These are phyloP conservation scores for Xylariales sp. DNA, from an alignment of 2,329 filamentous ascomycete species.

Conservation along the genomic window DNA sequence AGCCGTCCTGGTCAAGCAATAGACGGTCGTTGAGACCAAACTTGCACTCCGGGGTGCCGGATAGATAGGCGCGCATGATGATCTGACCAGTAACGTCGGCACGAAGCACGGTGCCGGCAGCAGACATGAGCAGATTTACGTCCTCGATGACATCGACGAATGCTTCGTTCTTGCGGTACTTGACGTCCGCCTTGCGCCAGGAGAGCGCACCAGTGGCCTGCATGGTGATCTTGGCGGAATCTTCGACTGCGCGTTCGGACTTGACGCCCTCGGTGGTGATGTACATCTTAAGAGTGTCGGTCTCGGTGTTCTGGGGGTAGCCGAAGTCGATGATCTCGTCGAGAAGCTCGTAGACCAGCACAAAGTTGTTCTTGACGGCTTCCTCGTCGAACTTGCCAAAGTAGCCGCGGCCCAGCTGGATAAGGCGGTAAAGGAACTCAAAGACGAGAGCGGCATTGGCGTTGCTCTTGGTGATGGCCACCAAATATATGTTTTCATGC, in stretches of 20 bases:
- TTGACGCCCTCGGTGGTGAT: conserved; percentile 99
- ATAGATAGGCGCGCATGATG: conserved; percentile 96
- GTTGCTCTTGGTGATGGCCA: conserved; percentile 97
- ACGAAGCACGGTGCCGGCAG: conserved; percentile 87
- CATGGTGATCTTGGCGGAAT: conserved; percentile 98
- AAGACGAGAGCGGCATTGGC: conserved; percentile 97
- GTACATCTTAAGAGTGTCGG: conserved; percentile 99
- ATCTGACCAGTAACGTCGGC: conserved; percentile 97
- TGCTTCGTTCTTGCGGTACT: conserved; percentile 98
- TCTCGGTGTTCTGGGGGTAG: conserved; percentile 98
- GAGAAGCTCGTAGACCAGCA: conserved; percentile 93
- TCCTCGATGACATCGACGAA: conserved; percentile 99
- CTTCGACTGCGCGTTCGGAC: conserved; percentile 78
- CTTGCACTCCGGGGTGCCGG: conserved; percentile 96
- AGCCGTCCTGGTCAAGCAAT: conserved; percentile 74
- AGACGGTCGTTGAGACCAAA: conserved; percentile 96
- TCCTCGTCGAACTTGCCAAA: conserved; percentile 99
- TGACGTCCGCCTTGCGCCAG: conserved; percentile 95
- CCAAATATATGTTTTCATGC: conserved; percentile 97
- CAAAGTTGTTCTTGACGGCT: conserved; percentile 99
- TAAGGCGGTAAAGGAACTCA: conserved; percentile 92
- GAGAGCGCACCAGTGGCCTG: conserved; percentile 95
- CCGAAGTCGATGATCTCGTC: conserved; percentile 99
- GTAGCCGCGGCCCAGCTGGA: conserved; percentile 87
- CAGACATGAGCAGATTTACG: conserved; percentile 98